Evolutionary conservation across 202 grass and related monocot species (phyloP).

Genomic region (Hordeum pubiflorum): DNA sequence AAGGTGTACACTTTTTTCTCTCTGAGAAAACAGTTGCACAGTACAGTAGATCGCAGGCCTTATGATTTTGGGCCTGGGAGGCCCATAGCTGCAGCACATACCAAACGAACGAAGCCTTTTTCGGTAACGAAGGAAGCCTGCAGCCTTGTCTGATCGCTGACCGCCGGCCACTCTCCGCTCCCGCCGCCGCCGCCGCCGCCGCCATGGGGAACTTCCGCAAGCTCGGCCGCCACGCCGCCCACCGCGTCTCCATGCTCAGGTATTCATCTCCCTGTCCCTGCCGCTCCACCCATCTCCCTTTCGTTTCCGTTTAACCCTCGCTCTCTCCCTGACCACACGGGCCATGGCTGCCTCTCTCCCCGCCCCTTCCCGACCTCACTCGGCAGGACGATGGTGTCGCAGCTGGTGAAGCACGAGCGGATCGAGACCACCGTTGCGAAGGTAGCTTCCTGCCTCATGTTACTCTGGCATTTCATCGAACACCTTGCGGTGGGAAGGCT

Average conservation of each 20-base stretch:
- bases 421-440: conserved; percentile 70
- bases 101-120: neutral
- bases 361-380: neutral
- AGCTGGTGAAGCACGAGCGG: conserved; percentile 94
- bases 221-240: conserved; percentile 52
- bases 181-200: neutral
- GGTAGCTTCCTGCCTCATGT: conserved; percentile 6
- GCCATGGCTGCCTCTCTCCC: neutral
- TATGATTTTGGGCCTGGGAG: neutral
- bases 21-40: neutral
- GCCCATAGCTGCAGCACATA: neutral
- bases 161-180: conserved; percentile 12
- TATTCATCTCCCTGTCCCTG: neutral
- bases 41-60: neutral
- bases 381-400: conserved; percentile 89
- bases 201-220: conserved; percentile 78
- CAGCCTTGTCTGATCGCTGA: conserved; percentile 3
- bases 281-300: neutral
- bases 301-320: neutral
- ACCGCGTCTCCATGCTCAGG: conserved; percentile 83
- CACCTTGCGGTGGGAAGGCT: neutral
- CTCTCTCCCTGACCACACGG: neutral
- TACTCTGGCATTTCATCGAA: neutral
- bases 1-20: no score
- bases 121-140: neutral